A percentile compares a stretch with the other conserved stretches of the same genome.
phyloP scores from a whole-genome alignment of 1,139 yeast genomes.

The Yamadazyma taylorii region DNA sequence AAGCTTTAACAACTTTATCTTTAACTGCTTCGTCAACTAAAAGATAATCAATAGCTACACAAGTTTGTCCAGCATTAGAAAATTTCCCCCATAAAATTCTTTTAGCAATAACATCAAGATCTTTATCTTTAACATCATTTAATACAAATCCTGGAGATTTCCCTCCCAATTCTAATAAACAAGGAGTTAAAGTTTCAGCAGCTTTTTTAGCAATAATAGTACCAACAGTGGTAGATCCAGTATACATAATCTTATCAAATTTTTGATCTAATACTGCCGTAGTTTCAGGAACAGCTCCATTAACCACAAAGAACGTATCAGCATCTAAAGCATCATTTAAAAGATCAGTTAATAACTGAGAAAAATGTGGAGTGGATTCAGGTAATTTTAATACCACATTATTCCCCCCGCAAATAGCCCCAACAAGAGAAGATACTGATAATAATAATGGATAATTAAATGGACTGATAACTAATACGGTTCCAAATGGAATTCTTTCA shows the following conservation, averaged over 20 bases:
- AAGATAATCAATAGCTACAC: conserved; percentile 85
- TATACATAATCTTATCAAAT: conserved; percentile 82
- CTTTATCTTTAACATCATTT: conserved; percentile 42
- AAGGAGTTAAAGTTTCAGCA: conserved; percentile 81
- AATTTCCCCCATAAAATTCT: conserved; percentile 80
- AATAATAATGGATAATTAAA: conserved; percentile 83
- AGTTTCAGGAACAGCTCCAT: conserved; percentile 76
- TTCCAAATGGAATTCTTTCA: conserved; percentile 73
- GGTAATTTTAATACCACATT: conserved; percentile 78
- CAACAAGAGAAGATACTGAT: conserved; percentile 65
- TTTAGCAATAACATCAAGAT: conserved; percentile 55
- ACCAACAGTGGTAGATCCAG: conserved; percentile 81
- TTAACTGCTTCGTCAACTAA: conserved; percentile 61
- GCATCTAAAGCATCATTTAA: conserved; percentile 55
- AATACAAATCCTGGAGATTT: conserved; percentile 82
- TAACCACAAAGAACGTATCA: conserved; percentile 59
- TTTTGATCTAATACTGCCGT: conserved; percentile 62
- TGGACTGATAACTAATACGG: conserved; percentile 75
- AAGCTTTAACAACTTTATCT: conserved; percentile 49
- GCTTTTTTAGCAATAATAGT: conserved; percentile 77
- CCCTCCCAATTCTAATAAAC: conserved; percentile 87
- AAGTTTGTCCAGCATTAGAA: conserved; percentile 85
- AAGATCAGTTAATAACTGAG: conserved; percentile 56
- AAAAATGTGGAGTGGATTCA: conserved; percentile 68
- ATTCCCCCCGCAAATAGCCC: conserved; percentile 89